Conservation (phyloP, 1,139 yeast genomes). For the Yamadazyma triangularis region DNA sequence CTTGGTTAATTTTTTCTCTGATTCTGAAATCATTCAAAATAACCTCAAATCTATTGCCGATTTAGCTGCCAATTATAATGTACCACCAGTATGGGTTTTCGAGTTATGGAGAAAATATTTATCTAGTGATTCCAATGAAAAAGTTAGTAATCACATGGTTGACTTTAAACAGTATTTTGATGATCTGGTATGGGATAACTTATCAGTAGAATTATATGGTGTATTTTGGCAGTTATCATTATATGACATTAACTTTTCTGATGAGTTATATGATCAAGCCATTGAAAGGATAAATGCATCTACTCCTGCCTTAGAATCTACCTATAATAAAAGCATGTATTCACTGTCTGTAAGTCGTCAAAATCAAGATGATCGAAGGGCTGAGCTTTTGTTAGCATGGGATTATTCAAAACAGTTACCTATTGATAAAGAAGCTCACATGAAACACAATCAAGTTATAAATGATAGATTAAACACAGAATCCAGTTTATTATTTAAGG, state of each 20-base stretch:
- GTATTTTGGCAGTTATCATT: constrained; percentile 73
- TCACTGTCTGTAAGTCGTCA: constrained; percentile 25
- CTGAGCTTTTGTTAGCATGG: constrained; percentile 26
- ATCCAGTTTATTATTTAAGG: constrained; percentile 22
- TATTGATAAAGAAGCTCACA: constrained; percentile 28
- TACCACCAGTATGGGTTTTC: constrained; percentile 68
- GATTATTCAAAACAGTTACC: constrained; percentile 21
- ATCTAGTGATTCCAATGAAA: neutral
- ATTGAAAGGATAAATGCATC: constrained; percentile 17
- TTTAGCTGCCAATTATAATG: constrained; percentile 44
- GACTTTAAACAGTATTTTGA: neutral
- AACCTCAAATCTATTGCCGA: constrained; percentile 43
- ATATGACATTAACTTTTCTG: constrained; percentile 66
- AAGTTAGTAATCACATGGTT: neutral
- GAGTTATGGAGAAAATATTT: constrained; percentile 68
- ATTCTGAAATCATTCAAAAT: constrained; percentile 27
- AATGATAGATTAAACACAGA: constrained; percentile 11
- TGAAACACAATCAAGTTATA: constrained; percentile 15
- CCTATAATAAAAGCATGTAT: constrained; percentile 25
- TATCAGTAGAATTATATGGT: constrained; percentile 47
- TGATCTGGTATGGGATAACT: constrained; percentile 18
- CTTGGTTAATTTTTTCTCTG: constrained; percentile 50
- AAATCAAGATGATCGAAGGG: constrained; percentile 21
- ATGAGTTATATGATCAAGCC: constrained; percentile 48
- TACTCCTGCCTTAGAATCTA: constrained; percentile 21